These are phyloP conservation scores for Umbellularia californica DNA, from an alignment of 164 flowering plant species.

Conservation along the genomic window DNA sequence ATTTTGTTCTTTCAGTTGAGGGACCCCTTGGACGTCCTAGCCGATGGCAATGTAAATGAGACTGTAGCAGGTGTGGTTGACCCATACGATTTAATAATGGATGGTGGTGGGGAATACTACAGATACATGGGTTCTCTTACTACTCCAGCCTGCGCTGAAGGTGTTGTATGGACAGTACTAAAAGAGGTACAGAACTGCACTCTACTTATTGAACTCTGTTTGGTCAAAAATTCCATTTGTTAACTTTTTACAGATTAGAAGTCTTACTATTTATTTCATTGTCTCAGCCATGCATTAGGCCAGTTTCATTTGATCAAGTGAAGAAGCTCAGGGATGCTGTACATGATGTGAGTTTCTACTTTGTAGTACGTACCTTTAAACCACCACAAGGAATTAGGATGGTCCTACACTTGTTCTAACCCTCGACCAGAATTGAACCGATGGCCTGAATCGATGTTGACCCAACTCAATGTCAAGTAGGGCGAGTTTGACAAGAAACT, in stretches of 20 bases:
- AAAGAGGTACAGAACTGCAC: constrained; percentile 28
- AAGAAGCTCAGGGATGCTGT: constrained; percentile 4
- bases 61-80: constrained; percentile 36
- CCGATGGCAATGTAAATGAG: constrained; percentile 7
- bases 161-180: constrained; percentile 48
- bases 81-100: constrained; percentile 41
- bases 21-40: constrained; percentile 18
- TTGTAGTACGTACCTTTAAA: background rate
- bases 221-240: background rate
- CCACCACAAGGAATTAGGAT: background rate
- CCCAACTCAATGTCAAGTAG: too few relatives aligned
- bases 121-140: constrained; percentile 69
- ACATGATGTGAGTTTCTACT: constrained; percentile 7
- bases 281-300: constrained; percentile 6
- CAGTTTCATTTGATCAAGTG: constrained; percentile 13
- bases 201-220: too few relatives aligned
- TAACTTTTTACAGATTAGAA: background rate
- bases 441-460: background rate
- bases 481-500: too few relatives aligned
- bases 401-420: background rate
- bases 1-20: constrained; percentile 25
- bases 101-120: constrained; percentile 44
- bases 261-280: background rate
- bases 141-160: constrained; percentile 59
- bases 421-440: too few relatives aligned